These are phyloP conservation scores for Ceratobasidium sp. DNA, from an alignment of 1,284 basidiomycete genomes.

Conservation along the genomic window DNA sequence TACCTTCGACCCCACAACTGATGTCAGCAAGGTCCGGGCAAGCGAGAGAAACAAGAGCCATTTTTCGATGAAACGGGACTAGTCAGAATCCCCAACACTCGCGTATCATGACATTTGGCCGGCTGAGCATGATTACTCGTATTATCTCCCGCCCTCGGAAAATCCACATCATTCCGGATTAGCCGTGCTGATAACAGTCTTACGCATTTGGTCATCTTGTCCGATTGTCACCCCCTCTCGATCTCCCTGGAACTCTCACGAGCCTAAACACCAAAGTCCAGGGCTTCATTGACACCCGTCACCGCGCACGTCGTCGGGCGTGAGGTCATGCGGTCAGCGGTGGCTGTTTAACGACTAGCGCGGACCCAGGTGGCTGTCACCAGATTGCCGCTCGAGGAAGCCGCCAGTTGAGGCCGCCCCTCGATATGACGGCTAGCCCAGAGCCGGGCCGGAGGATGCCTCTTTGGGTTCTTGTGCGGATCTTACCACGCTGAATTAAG, in stretches of 20 bases:
- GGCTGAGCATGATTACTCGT: neutral
- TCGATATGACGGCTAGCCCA: neutral
- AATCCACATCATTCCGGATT: slow-evolving; percentile 5
- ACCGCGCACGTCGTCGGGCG: neutral
- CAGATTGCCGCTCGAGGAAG: slow-evolving; percentile 5
- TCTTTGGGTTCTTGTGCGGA: slow-evolving; percentile 10
- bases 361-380: neutral
- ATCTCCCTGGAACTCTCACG: slow-evolving; percentile 1
- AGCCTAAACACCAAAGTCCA: slow-evolving; percentile 12
- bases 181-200: neutral
- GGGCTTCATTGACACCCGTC: neutral
- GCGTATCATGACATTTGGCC: slow-evolving; percentile 3
- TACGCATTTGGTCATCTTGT: slow-evolving; percentile 9
- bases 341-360: slow-evolving; percentile 18
- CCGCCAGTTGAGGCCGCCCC: slow-evolving; percentile 10
- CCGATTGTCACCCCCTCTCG: slow-evolving; percentile 15
- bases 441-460: slow-evolving; percentile 24
- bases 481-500: slow-evolving; percentile 27
- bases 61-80: slow-evolving; percentile 1
- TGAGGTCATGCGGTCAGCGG: slow-evolving; percentile 33
- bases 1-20: slow-evolving; percentile 9
- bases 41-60: slow-evolving; percentile 10
- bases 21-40: slow-evolving; percentile 21
- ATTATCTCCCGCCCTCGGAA: neutral
- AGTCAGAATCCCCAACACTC: neutral